Percentiles rank a stretch among this genome's conserved stretches.
Conservation (phyloP, 345 rosid genomes). For the Microthlaspi erraticum region DNA sequence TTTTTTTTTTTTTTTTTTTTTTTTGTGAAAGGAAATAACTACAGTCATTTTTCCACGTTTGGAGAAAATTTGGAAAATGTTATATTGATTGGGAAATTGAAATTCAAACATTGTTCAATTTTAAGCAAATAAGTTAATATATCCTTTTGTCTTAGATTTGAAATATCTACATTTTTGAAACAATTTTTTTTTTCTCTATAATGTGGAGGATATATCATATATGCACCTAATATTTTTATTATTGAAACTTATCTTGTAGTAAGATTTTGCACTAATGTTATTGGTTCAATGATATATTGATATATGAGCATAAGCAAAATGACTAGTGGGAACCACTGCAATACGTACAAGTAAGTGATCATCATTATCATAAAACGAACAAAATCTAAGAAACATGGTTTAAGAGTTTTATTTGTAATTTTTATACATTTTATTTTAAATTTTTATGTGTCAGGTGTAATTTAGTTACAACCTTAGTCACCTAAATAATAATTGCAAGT, state of each 20-base stretch:
- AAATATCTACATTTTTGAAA: neutral
- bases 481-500: neutral
- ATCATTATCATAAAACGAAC: neutral
- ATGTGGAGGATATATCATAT: neutral
- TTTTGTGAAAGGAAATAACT: neutral
- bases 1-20: neutral
- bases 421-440: neutral
- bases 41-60: neutral
- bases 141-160: neutral
- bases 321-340: neutral
- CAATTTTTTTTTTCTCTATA: neutral
- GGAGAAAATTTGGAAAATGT: neutral
- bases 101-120: constrained; percentile 1
- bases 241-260: neutral
- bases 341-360: neutral
- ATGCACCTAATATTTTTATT: neutral
- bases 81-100: neutral
- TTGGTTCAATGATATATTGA: neutral
- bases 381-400: neutral
- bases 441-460: neutral
- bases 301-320: neutral
- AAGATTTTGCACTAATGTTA: neutral
- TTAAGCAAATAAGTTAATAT: neutral
- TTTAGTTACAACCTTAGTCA: neutral
- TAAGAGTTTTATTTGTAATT: neutral